Evolutionary conservation across 441 rosid species (phyloP).

Genomic region (Adansonia madagascariensis): DNA sequence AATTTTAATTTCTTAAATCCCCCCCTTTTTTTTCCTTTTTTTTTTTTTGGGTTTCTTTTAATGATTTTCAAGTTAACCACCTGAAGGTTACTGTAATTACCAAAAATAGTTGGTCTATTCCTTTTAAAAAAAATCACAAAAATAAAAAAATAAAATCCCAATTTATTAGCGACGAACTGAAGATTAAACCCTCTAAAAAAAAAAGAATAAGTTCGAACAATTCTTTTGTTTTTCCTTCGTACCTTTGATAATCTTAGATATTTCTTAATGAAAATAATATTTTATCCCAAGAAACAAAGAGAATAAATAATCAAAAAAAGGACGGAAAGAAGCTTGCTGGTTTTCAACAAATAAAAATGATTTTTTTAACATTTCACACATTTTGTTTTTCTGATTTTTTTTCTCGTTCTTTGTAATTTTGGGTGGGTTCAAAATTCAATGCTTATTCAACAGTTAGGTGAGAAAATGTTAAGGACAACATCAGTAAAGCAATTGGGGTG

Average conservation of each 20-base stretch:
- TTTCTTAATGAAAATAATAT: not conserved
- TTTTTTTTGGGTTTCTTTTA: not conserved
- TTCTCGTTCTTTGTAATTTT: not conserved
- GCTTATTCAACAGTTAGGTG: not conserved
- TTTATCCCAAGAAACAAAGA: not conserved
- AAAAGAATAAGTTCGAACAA: not conserved
- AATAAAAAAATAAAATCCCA: not conserved
- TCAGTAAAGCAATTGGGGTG: constrained; percentile 22
- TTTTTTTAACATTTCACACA: not conserved
- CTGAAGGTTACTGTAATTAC: not conserved
- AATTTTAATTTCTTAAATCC: not conserved
- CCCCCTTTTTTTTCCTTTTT: not conserved
- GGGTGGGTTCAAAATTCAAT: constrained; percentile 3
- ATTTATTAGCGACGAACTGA: not conserved
- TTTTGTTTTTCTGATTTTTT: not conserved
- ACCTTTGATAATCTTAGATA: not conserved
- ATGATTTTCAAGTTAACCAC: not conserved
- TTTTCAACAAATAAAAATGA: not conserved
- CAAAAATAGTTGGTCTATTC: not conserved
- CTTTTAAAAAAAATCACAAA: not conserved
- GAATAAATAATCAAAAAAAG: not conserved
- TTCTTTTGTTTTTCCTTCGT: not conserved
- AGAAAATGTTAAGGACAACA: constrained; percentile 19
- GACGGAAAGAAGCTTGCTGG: not conserved
- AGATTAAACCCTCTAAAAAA: not conserved